phyloP scores from a whole-genome alignment of 192 early-diverging fungal genomes.

The Radiomyces spectabilis region DNA sequence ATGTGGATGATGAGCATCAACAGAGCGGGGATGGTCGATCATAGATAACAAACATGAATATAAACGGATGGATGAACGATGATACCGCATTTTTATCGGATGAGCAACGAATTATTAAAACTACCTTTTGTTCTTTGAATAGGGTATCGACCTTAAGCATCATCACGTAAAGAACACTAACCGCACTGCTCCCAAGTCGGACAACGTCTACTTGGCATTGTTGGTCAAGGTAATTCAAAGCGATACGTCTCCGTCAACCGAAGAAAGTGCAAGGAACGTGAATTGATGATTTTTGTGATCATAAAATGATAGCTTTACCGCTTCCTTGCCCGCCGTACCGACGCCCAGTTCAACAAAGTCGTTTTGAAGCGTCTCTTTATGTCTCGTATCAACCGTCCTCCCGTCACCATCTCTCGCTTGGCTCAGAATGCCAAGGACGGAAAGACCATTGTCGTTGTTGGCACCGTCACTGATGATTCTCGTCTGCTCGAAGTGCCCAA shows the following conservation, averaged over 20 bases:
- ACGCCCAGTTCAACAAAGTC: conserved; percentile 98
- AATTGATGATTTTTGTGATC: too few species aligned
- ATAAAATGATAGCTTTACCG: conserved; percentile 78
- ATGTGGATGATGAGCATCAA: too few species aligned
- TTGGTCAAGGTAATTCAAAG: conserved; percentile 84
- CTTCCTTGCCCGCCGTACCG: conserved; percentile 98
- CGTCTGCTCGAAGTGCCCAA: conserved; percentile 91
- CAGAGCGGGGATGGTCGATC: too few species aligned
- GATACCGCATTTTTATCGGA: too few species aligned
- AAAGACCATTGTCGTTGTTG: conserved; percentile 93
- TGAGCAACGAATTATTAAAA: too few species aligned
- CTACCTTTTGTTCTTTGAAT: conserved; percentile 3
- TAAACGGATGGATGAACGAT: too few species aligned
- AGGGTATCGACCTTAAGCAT: conserved; percentile 99
- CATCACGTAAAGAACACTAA: conserved; percentile 96
- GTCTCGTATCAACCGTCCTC: conserved; percentile 96
- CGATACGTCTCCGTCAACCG: too few species aligned
- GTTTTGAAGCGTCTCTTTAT: conserved; percentile 97
- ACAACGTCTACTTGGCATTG: conserved; percentile 96
- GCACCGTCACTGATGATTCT: conserved; percentile 94
- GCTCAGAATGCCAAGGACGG: conserved; percentile 64
- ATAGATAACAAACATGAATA: too few species aligned
- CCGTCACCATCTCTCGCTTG: conserved; percentile 89
- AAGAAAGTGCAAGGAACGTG: too few species aligned
- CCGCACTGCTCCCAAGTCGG: conserved; percentile 83